Evolutionary conservation across 495 filamentous ascomycete species (phyloP), one percentile per base, ranked within the genome.

Genomic region (Letharia lupina): DNA sequence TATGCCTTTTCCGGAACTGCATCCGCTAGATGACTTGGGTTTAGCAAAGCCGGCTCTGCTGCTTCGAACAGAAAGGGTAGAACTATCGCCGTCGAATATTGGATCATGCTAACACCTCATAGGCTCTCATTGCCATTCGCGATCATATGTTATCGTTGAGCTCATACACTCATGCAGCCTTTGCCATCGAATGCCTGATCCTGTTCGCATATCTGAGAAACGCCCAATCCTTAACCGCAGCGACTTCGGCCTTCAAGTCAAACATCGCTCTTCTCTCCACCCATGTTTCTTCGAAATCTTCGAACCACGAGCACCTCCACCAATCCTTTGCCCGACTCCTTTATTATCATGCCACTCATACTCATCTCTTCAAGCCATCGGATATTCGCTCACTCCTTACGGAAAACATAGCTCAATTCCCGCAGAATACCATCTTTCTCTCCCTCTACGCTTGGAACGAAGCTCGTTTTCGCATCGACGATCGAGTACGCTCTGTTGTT

Each of bases 381-480:
- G 74, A 81, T 31, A 72, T 96, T 61, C 87, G 89, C 47, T 71
- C 78, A 28, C 72, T 83, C 6, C 78, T 96, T 4, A 68, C 76
- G 9, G 72, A 82, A 39, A 87, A 86, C 67, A 75, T 94, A 41
- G 62, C 66, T 6, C 69, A 78, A 15, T 96, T 89, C 74, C 91
- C 91, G 0, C 77, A 81, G 40, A 96, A 96, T 77, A 90, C 87
- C 2, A 81, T 91, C 45, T 88, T 96, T 68, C 81, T 93, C 61
- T 77, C 82, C 20, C 77, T 93, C 18, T 87, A 87, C 73, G 79
- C 82, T 13, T 91, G 86, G 86, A 86, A 88, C 70, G 85, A 91
- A 70, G 75, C 84, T 18, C 80, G 85, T 8, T 79, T 89, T 28
- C 84, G 82, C 44, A 82, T 96, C 65, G 82, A 89, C 65, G 88